Evolutionary conservation across 2,329 filamentous ascomycete genomes (phyloP), one percentile per base, ranked within the genome.

Genomic region (Sphaerulina vaccinii): DNA sequence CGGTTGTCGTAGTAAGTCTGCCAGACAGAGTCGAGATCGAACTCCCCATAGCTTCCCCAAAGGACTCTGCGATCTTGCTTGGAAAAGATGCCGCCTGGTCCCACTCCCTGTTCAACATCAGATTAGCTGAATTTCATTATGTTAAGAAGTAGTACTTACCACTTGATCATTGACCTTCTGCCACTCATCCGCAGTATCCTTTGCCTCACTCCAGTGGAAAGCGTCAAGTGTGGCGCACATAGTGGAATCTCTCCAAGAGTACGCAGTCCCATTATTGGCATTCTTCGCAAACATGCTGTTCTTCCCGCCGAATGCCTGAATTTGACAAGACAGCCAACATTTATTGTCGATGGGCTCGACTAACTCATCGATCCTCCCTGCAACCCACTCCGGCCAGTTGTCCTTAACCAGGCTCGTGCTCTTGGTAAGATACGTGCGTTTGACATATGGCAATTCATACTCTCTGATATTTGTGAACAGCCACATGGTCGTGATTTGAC

Each of bases 371-470:
- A 76, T 69, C 21, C 71, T 67, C 1, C 60, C 57, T 2, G 66
- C 62, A 1, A 72, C 65, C 65, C 68, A 71, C 7, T 70, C 59
- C 6, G 70, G 66, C 75, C 74, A 78, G 3, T 65, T 64, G 41
- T 73, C 69, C 29, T 64, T 65, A 0, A 47, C 59, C 7, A 78
- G 69, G 1, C 69, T 73, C 16, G 61, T 72, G 10, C 74, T 76
- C 8, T 67, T 69, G 16, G 75, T 78, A 16, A 67, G 43, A 49
- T 76, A 75, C 2, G 74, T 75, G 6, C 74, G 70, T 66, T 78
- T 78, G 41, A 73, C 68, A 49, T 78, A 79, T 0, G 76, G 76
- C 18, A 73, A 70, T 22, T 76, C 70, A 50, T 77, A 79, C 58
- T 78, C 75, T 32, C 75, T 70, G 3, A 67, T 65, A 49, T 73